Conservation (phyloP, 2,329 filamentous ascomycete species). For the Aspergillus pseudoviridinutans region DNA sequence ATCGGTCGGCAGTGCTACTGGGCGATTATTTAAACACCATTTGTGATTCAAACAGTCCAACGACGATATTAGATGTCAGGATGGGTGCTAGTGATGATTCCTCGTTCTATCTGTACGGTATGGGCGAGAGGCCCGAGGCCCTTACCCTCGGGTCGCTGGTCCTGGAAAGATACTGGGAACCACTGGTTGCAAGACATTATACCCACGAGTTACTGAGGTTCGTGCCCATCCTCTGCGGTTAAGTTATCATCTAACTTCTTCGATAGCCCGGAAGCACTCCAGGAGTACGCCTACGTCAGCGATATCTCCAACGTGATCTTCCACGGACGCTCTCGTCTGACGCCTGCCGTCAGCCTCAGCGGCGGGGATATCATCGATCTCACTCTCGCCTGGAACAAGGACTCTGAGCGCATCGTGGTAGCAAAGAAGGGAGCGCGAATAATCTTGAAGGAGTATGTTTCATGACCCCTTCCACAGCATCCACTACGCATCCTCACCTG, state of each 20-base stretch:
- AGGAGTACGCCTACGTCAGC: conserved; percentile 15
- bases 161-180: conserved; percentile 24
- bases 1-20: neutral
- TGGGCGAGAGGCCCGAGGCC: conserved; percentile 23
- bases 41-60: too few relatives aligned
- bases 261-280: conserved; percentile 13
- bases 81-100: conserved; percentile 18
- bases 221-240: neutral
- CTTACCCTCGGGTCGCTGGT: conserved; percentile 23
- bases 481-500: neutral
- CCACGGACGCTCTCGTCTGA: conserved; percentile 14
- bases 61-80: neutral
- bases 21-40: neutral
- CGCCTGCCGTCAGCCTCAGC: conserved; percentile 15
- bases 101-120: conserved; percentile 23
- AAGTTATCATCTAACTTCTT: neutral
- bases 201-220: conserved; percentile 20
- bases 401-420: conserved; percentile 18
- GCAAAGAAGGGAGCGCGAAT: conserved; percentile 16
- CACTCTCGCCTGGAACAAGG: conserved; percentile 18
- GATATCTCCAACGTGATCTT: conserved; percentile 15
- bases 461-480: neutral
- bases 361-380: conserved; percentile 20
- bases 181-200: conserved; percentile 23
- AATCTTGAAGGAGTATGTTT: conserved; percentile 18